A percentile compares a stretch with the other conserved stretches of the same genome.
phyloP scores from a whole-genome alignment of 495 filamentous ascomycete species.

The Penicillium pulvis region DNA sequence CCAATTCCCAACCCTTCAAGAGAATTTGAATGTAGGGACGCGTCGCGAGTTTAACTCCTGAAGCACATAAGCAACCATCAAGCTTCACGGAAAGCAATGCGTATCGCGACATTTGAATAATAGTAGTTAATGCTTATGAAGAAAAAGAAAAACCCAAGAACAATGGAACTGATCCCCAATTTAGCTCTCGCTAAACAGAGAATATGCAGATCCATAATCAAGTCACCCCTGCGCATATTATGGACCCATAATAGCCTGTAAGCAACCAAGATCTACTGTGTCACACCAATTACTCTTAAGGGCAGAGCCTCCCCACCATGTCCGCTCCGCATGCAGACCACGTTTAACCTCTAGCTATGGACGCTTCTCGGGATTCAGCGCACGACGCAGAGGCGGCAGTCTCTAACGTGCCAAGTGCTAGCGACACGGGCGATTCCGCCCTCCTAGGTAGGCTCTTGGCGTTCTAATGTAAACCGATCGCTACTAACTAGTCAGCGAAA shows the following conservation, averaged over 20 bases:
- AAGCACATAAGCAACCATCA: neutral
- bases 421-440: conserved; percentile 15
- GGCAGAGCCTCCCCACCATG: neutral
- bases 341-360: neutral
- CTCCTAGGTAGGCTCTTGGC: conserved; percentile 28
- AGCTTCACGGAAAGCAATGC: too few relatives aligned
- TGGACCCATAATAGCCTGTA: neutral
- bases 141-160: too few relatives aligned
- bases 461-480: neutral
- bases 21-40: neutral
- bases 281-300: neutral
- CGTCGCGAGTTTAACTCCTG: neutral
- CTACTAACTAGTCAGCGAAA: conserved; percentile 20
- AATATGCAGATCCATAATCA: too few relatives aligned
- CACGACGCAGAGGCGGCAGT: neutral
- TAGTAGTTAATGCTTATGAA: too few relatives aligned
- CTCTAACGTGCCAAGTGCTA: neutral
- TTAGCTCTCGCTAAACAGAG: too few relatives aligned
- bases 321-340: neutral
- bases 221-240: neutral
- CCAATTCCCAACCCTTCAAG: neutral
- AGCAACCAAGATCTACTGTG: neutral
- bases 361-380: neutral
- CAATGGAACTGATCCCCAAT: too few relatives aligned
- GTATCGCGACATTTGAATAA: too few relatives aligned